Evolutionary conservation across 345 rosid species (phyloP).

Genomic region (Camelina laxa): DNA sequence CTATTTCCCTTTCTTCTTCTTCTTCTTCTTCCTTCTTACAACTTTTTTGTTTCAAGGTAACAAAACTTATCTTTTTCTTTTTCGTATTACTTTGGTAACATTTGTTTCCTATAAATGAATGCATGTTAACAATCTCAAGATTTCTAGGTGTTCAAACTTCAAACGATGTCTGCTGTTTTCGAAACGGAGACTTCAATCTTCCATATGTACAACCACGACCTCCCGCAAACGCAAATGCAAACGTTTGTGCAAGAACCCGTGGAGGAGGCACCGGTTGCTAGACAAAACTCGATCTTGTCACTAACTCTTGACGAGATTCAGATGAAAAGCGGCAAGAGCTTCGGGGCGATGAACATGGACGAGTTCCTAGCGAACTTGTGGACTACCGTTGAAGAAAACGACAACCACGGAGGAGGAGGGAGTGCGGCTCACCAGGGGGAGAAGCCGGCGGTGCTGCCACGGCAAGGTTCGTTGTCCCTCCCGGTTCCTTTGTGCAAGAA

Average conservation of each 20-base stretch:
- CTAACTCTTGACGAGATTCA: conserved; percentile 86
- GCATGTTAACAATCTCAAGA: conserved; percentile 31
- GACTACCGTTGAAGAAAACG: conserved; percentile 58
- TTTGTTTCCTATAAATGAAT: conserved; percentile 11
- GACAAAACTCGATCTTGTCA: conserved; percentile 62
- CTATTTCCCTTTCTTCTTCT: conserved; percentile 17
- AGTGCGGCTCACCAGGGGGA: conserved; percentile 14
- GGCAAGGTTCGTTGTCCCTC: conserved; percentile 76
- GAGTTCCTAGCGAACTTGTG: conserved; percentile 79
- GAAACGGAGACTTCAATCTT: conserved; percentile 41
- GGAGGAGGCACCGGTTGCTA: conserved; percentile 15
- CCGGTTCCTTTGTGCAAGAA: conserved; percentile 79
- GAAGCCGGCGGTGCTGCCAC: conserved; percentile 41
- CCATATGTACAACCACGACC: conserved; percentile 30
- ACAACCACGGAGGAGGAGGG: neutral
- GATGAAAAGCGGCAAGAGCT: conserved; percentile 71
- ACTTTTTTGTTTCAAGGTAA: conserved; percentile 22
- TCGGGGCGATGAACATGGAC: conserved; percentile 96
- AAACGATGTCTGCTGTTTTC: conserved; percentile 38
- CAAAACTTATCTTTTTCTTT: neutral
- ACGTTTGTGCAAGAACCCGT: conserved; percentile 11
- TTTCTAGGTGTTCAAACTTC: conserved; percentile 19
- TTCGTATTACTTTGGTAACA: neutral
- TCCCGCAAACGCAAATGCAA: conserved; percentile 28
- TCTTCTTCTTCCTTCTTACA: neutral